Evolutionary conservation across 108 stramenopile species (phyloP).

Genomic region (Thalassiosira profunda): DNA sequence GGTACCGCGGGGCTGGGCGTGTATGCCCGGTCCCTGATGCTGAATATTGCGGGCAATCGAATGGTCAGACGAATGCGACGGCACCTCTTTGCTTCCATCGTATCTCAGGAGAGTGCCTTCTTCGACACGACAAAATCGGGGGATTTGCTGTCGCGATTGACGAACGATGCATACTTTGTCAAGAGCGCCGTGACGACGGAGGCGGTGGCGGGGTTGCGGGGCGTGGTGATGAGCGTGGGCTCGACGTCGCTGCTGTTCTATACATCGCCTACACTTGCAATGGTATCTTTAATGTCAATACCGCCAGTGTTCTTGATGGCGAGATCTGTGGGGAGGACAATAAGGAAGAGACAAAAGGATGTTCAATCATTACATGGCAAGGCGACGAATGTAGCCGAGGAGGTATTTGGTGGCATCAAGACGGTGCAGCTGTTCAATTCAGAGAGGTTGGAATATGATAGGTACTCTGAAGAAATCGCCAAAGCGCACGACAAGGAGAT

Average conservation of each 20-base stretch:
- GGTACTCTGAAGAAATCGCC: conserved; percentile 56
- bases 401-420: conserved; percentile 64
- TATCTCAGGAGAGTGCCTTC: conserved; percentile 78
- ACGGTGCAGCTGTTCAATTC: conserved; percentile 84
- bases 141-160: conserved; percentile 81
- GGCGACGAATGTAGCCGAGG: conserved; percentile 76
- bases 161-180: conserved; percentile 76
- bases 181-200: conserved; percentile 83
- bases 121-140: conserved; percentile 77
- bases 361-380: conserved; percentile 72
- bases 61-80: conserved; percentile 73
- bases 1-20: conserved; percentile 70
- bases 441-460: conserved; percentile 62
- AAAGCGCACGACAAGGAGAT: conserved; percentile 71
- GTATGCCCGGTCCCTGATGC: conserved; percentile 59
- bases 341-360: conserved; percentile 58
- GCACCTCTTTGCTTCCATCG: conserved; percentile 60
- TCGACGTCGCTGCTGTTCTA: conserved; percentile 71
- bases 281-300: conserved; percentile 69
- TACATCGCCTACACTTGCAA: conserved; percentile 74
- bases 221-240: conserved; percentile 68
- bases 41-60: conserved; percentile 79
- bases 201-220: conserved; percentile 67
- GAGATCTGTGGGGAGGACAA: conserved; percentile 51
- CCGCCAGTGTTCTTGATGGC: conserved; percentile 80